These are phyloP conservation scores for Nemania abortiva DNA, from an alignment of 2,329 filamentous ascomycete genomes.

Conservation along the genomic window DNA sequence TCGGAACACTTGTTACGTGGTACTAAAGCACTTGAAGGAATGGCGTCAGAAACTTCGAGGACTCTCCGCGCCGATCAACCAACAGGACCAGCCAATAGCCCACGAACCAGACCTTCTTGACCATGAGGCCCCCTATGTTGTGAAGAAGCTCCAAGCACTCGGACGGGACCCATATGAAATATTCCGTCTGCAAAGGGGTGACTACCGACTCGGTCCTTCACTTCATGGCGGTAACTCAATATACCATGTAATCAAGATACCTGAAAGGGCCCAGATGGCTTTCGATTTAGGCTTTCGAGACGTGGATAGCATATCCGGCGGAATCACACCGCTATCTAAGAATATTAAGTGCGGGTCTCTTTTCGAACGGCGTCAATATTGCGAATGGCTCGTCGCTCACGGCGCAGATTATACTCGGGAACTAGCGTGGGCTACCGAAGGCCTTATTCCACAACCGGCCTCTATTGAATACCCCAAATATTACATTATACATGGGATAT, in stretches of 20 bases:
- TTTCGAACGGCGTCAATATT: neutral
- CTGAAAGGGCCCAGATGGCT: constrained; percentile 3
- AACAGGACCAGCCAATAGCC: neutral
- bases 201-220: constrained; percentile 9
- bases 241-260: neutral
- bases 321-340: neutral
- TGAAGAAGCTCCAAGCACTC: constrained; percentile 1
- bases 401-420: constrained; percentile 10
- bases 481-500: constrained; percentile 5
- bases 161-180: neutral
- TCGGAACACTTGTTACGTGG: neutral
- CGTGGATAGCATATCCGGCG: neutral
- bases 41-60: constrained; percentile 3
- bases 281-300: constrained; percentile 16
- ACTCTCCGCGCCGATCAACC: neutral
- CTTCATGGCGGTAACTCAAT: neutral
- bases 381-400: constrained; percentile 5
- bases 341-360: neutral
- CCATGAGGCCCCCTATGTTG: neutral
- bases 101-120: neutral
- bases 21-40: constrained; percentile 2
- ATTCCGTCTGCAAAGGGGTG: constrained; percentile 4
- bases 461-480: neutral
- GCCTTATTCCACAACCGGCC: neutral
- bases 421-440: neutral